Evolutionary conservation across 148 eudicot genomes (phyloP), one percentile per base, ranked within the genome.

Genomic region (Salicornia ramosissima): DNA sequence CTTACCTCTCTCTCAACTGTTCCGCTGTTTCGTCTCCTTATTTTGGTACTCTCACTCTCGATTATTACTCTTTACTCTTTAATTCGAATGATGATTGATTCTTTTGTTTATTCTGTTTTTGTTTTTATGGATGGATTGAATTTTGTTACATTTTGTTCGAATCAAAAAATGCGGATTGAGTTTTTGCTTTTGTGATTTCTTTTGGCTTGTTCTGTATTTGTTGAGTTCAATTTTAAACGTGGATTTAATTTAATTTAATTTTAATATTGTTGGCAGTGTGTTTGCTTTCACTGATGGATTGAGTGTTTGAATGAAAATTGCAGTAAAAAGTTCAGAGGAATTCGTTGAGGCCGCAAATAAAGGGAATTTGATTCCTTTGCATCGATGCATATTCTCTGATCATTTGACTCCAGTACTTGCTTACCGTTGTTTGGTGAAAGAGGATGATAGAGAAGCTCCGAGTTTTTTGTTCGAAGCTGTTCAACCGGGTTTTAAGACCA

Each of bases 321-420:
- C 82, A 85, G 96, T 79, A 28, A 91, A 90, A 63, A 80, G 81
- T 36, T 64, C 87, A 15, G 68, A 24, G 19, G 86, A 85, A 76
- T 94, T 94, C 74, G 75, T 64, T 78, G 94, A 91, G 74, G 97
- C 97, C n/a, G 83, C 99, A 14, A 80, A 85, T 73, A 73, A 81
- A 16, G 97, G 97, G 79, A 95, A 95, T 68, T 74, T 95, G 82
- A 85, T 95, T 67, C 99, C 99, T 9, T 49, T 95, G 57, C 89
- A 81, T 70, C 76, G 79, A 73, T 71, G 90, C 5, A 76, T 95
- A 39, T 95, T 95, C 71, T 95, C 94, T 14, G 99, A 95, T 83
- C 99, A 95, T 62, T 75, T 95, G 76, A 95, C 99, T 18, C 99
- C 99, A 18, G 99, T 95, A 64, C 85, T 95, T 12, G 99, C 99